Percentiles rank a stretch among this genome's conserved stretches.
Evolutionary conservation across 768 basidiomycete species (phyloP).

Genomic region (Suillus clintonianus): DNA sequence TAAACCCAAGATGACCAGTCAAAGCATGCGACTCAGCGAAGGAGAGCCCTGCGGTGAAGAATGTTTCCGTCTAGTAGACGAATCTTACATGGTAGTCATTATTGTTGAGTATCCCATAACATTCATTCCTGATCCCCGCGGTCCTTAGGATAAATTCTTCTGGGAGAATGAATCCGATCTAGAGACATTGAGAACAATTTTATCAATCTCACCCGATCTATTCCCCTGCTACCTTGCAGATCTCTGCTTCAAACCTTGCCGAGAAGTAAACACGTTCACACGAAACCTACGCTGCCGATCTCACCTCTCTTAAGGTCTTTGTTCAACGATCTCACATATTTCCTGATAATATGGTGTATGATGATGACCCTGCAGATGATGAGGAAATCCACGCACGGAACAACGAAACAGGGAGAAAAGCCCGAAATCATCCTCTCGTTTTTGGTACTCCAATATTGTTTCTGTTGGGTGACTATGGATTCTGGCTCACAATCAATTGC

Average conservation of each 20-base stretch:
- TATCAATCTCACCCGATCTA: conserved; percentile 47
- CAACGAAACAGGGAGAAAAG: conserved; percentile 7
- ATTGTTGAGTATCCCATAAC: neutral
- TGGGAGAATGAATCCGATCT: conserved; percentile 25
- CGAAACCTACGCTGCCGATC: neutral
- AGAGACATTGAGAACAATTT: conserved; percentile 33
- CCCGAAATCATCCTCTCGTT: neutral
- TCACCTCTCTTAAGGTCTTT: conserved; percentile 15
- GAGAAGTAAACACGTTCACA: conserved; percentile 36
- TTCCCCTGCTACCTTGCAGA: conserved; percentile 51
- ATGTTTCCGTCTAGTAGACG: conserved; percentile 29
- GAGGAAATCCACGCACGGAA: neutral
- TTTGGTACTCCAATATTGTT: conserved; percentile 18
- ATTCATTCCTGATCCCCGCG: neutral
- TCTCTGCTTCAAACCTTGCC: conserved; percentile 49
- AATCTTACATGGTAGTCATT: neutral
- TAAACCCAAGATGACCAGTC: conserved; percentile 23
- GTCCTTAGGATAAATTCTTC: conserved; percentile 18
- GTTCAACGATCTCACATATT: conserved; percentile 20
- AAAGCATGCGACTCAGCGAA: conserved; percentile 27
- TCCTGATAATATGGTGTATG: conserved; percentile 20
- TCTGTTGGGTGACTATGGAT: neutral
- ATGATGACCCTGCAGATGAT: conserved; percentile 3
- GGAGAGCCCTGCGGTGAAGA: conserved; percentile 32
- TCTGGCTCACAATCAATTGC: neutral